Conservation (phyloP, 192 early-diverging fungal genomes). For the Haplosporangium gracile region DNA sequence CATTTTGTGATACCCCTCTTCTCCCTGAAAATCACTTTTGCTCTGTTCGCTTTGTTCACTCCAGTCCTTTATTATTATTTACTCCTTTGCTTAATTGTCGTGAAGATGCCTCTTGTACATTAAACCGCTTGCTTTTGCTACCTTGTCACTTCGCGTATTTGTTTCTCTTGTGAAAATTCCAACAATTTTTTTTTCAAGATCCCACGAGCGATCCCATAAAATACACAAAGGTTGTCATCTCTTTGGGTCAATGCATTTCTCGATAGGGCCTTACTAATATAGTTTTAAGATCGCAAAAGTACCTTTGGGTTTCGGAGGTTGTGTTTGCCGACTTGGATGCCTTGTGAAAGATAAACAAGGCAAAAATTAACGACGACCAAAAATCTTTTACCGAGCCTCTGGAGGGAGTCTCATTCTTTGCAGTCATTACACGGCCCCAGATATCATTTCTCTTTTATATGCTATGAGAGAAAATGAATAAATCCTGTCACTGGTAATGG, state of each 20-base stretch:
- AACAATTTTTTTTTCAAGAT: background rate
- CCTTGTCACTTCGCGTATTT: background rate
- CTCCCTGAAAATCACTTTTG: background rate
- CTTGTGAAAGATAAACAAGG: background rate
- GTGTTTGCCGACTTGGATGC: constrained; percentile 6
- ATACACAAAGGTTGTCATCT: background rate
- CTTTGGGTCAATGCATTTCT: background rate
- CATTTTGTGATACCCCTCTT: background rate
- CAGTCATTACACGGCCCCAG: no score
- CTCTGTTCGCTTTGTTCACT: background rate
- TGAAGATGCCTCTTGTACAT: background rate
- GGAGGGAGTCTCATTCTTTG: no score
- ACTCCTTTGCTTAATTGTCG: no score
- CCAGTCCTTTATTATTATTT: no score
- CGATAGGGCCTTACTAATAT: background rate
- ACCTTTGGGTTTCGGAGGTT: background rate
- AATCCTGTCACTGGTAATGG: no score
- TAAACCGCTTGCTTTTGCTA: background rate
- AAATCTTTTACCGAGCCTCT: background rate
- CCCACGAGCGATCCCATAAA: background rate
- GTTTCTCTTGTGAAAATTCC: background rate
- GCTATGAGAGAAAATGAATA: no score
- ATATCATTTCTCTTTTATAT: no score
- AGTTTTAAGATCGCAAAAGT: background rate
- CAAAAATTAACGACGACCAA: no score